Base-by-base conservation (phyloP, 2,329 filamentous ascomycete species). In the Emericellopsis atlantica region DNA sequence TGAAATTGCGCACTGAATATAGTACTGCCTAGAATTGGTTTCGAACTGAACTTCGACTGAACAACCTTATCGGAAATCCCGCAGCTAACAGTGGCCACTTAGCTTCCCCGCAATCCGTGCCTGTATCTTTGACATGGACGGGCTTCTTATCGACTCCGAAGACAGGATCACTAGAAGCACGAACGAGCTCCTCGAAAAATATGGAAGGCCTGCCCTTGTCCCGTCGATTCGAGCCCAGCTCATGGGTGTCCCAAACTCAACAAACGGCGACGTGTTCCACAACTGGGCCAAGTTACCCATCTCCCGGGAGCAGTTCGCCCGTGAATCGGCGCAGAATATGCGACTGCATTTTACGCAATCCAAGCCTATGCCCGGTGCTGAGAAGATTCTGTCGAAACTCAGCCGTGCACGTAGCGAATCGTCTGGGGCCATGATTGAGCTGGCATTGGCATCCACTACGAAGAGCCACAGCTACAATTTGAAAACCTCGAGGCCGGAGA, bases 71-170 rank as follows among this genome's bases (percentile, higher is more conserved):
- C n/a, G n/a, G n/a, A n/a, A n/a, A n/a, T n/a, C n/a, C n/a, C n/a
- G n/a, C n/a, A n/a, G n/a, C n/a, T n/a, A n/a, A n/a, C n/a, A n/a
- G n/a, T n/a, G n/a, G n/a, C n/a, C n/a, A n/a, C n/a, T n/a, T n/a
- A 15, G 15, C 41, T 45, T 49, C 41, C 45, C 47, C 4, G 26
- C 48, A 11, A 41, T 85, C 45, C 70, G 77, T 44, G 81, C 81
- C 45, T 83, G 78, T 58, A 74, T 86, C 45, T 85, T 86, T 58
- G 81, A 85, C 63, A 52, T 84, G 79, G 81, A 85, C 57, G 81
- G 81, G 43, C 72, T 85, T 34, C 66, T 85, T 36, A 79, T 85
- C 58, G 72, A 85, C 58, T 76, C 74, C 23, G 81, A 86, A 60
- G 81, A 85, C 54, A 70, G 78, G 44, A 82, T 84, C 60, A 81